Evolutionary conservation across 225 moss, liverwort and hornwort genomes (phyloP), one percentile per base, ranked within the genome.

Genomic region (Marchantia paleacea): DNA sequence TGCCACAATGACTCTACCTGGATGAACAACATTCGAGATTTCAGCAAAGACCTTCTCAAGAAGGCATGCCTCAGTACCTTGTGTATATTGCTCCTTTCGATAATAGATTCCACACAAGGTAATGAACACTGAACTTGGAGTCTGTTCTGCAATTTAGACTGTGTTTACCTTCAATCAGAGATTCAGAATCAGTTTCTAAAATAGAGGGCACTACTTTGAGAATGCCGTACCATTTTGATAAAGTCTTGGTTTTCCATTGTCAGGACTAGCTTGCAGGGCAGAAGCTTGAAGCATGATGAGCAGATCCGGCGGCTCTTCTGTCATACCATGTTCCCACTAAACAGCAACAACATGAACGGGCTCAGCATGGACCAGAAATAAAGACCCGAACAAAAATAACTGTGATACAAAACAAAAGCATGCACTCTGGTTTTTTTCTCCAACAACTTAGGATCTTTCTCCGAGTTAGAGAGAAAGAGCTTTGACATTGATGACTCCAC

Each of bases 281-380:
- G 94, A 89, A 50, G 94, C 83, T 60, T 87, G 87, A 83, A 89
- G 89, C 90, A 95, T 93, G 53, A 92, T 79, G 61, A 99, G 89
- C 31, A 95, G 81, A 83, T 80, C 82, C 28, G 97, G 97, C 62
- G 94, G 97, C 52, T 92, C 93, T 80, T 88, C 80, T 78, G 80
- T 83, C 97, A 99, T 92, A 82, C 91, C 93, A 89, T 99, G 97
- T 82, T 91, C 89, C 97, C 97, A 99, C 97, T 99, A 90, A 79
- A 73, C 81, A 72, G 26, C 60, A 85, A 60, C 67, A 76, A 83
- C 79, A 50, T 13, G 6, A 75, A 24, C 52, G 7, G 29, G 12
- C 54, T 57, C 24, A 55, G 28, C 1, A 66, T 65, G 75, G 71
- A 89, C 78, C 72, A 73, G 48, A 16, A 49, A 71, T 39, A 2